Evolutionary conservation across 768 basidiomycete species (phyloP).

Genomic region (Russula vinacea): DNA sequence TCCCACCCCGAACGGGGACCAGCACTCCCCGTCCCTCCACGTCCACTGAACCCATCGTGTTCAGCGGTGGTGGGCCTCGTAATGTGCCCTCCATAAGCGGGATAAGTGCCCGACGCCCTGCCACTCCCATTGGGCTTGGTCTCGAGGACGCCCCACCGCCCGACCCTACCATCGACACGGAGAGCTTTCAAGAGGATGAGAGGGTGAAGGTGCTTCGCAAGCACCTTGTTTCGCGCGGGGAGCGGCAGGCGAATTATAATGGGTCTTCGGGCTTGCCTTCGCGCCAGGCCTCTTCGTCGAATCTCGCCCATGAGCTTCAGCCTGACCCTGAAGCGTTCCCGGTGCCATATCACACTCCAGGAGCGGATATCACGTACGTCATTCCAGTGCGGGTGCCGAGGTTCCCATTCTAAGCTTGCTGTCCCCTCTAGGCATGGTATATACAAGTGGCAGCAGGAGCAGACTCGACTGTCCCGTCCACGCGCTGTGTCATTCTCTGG

Average conservation of each 20-base stretch:
- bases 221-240: slow-evolving; percentile 76
- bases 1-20: slow-evolving; percentile 49
- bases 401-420: background rate
- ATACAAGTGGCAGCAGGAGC: slow-evolving; percentile 91
- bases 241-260: slow-evolving; percentile 43
- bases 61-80: slow-evolving; percentile 24
- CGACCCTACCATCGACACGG: slow-evolving; percentile 41
- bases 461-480: slow-evolving; percentile 55
- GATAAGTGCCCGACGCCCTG: slow-evolving; percentile 40
- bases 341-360: slow-evolving; percentile 82
- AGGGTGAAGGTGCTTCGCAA: slow-evolving; percentile 76
- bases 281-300: slow-evolving; percentile 31
- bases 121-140: slow-evolving; percentile 16
- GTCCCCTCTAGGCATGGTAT: slow-evolving; percentile 64
- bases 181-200: slow-evolving; percentile 73
- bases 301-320: slow-evolving; percentile 31
- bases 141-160: slow-evolving; percentile 34
- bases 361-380: slow-evolving; percentile 90
- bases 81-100: slow-evolving; percentile 37
- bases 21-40: slow-evolving; percentile 30
- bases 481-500: slow-evolving; percentile 72
- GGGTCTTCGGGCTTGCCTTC: slow-evolving; percentile 37
- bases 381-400: background rate
- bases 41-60: slow-evolving; percentile 25
- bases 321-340: slow-evolving; percentile 73